A percentile compares a stretch with the other conserved stretches of the same genome.
Evolutionary conservation across 2,329 filamentous ascomycete species (phyloP).

Genomic region (Fusarium pseudonygamai): DNA sequence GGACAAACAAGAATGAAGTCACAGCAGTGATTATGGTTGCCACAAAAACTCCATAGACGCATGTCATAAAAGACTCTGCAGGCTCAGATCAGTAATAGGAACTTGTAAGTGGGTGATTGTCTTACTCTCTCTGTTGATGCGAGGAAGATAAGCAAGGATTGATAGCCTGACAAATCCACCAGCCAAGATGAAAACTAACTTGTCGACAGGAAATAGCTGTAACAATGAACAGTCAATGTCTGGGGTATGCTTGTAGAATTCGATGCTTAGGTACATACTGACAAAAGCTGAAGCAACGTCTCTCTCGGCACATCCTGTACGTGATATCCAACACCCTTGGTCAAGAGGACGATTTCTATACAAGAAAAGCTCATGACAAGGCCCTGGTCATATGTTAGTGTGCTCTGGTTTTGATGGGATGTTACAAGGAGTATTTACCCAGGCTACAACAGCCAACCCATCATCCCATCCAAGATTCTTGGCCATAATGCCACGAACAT

Average conservation of each 20-base stretch:
- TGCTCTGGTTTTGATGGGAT: background rate
- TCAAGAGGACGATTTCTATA: conserved; percentile 29
- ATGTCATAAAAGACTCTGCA: conserved; percentile 27
- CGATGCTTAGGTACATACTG: conserved; percentile 16
- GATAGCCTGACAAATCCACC: conserved; percentile 38
- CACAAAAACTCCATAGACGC: conserved; percentile 19
- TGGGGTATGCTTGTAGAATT: background rate
- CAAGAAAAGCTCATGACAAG: conserved; percentile 23
- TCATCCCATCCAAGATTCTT: conserved; percentile 37
- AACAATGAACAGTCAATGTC: background rate
- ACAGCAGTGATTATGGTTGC: conserved; percentile 21
- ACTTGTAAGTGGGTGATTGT: background rate
- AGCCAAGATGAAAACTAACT: conserved; percentile 33
- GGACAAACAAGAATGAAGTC: conserved; percentile 33
- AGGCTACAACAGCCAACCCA: conserved; percentile 31
- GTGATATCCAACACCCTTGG: conserved; percentile 27
- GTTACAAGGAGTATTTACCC: conserved; percentile 15
- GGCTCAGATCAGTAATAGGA: background rate
- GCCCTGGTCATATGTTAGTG: conserved; percentile 19
- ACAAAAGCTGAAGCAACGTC: conserved; percentile 22
- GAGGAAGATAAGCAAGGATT: conserved; percentile 35
- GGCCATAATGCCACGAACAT: conserved; percentile 32
- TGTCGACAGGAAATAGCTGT: conserved; percentile 29
- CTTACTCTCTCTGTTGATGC: conserved; percentile 34
- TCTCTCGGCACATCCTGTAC: conserved; percentile 22